These are phyloP conservation scores for Pelagomonas calceolata DNA, from an alignment of 108 stramenopile genomes.

Conservation along the genomic window DNA sequence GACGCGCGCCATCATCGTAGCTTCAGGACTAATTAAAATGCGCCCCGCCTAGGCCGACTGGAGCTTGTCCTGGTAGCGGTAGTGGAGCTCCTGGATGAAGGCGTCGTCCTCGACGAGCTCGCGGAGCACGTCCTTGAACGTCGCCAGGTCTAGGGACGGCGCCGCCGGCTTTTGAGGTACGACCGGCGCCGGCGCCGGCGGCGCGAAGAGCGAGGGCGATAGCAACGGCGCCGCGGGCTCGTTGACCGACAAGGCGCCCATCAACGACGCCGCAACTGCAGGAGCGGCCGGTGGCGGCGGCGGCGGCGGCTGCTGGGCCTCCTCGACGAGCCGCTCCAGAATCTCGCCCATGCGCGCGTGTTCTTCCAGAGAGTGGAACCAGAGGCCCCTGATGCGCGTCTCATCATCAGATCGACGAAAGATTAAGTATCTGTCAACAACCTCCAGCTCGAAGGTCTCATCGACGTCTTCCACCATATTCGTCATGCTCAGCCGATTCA, in stretches of 20 bases:
- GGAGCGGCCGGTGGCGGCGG: neutral
- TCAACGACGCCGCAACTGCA: too few relatives aligned
- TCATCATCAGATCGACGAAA: neutral
- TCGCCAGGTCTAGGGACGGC: too few relatives aligned
- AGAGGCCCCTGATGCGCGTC: neutral
- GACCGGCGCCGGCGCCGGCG: neutral
- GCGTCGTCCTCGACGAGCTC: neutral
- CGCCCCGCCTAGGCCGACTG: too few relatives aligned
- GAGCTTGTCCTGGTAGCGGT: neutral
- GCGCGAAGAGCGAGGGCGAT: neutral
- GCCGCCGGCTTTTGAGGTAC: too few relatives aligned
- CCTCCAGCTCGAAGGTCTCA: neutral
- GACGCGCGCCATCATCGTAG: too few relatives aligned
- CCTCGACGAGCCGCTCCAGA: neutral
- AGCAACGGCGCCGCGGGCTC: neutral
- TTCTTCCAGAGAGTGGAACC: neutral
- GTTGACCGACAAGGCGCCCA: neutral
- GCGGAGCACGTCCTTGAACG: neutral
- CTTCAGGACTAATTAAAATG: too few relatives aligned
- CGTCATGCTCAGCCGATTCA: neutral
- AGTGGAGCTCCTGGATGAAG: neutral
- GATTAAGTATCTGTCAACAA: neutral
- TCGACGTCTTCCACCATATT: neutral
- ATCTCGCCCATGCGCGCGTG: neutral
- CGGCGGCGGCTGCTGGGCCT: neutral